Base-by-base conservation (phyloP, 2,329 filamentous ascomycete species). In the Alternaria sp. region DNA sequence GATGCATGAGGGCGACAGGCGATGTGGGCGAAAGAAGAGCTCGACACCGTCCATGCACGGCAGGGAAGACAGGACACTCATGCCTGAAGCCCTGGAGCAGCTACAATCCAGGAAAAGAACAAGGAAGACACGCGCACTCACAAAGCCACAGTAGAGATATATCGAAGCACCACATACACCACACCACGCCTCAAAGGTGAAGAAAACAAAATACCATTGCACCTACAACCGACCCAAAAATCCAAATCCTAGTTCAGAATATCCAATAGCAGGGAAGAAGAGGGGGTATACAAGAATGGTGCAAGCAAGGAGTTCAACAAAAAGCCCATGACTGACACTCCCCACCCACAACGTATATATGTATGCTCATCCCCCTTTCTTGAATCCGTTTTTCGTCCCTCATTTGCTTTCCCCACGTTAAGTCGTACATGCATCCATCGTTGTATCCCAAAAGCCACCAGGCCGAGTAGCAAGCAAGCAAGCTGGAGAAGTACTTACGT, bases 401-500 rank as follows among this genome's bases (percentile, higher is more conserved):
- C 33, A 31, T 49, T 51, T 46, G 36, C 34, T 37, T 28, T 29
- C 39, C 50, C 53, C 36, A 50, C 54, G 54, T 58, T 58, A 58
- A 58, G 55, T 58, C 54, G 48, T 56, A 45, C 48, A 50, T 56
- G 31, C 44, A 24, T 48, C 54, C 48, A 26, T 56, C 54, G 28
- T 56, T 39, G 48, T 56, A 52, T 56, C 33, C 51, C 42, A 56
- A 52, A 51, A 23, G 39, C 29, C 40, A 53, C 21, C 28, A 51
- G 17, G 24, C 46, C 29, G 23, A 21, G 37, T 24, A 44, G 23
- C 40, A 44, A 26, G 23, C 40, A 44, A 26, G 28, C 40, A 44
- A 44, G 40, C 26, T 33, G 28, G n/a, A 56, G 41, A 50, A 54
- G 37, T 55, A 58, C 51, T 50, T 58, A 55, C 58, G 58, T 40